Evolutionary conservation across 805 yeast genomes (phyloP), one percentile per base, ranked within the genome.

Genomic region (Saccharomycopsis vini): DNA sequence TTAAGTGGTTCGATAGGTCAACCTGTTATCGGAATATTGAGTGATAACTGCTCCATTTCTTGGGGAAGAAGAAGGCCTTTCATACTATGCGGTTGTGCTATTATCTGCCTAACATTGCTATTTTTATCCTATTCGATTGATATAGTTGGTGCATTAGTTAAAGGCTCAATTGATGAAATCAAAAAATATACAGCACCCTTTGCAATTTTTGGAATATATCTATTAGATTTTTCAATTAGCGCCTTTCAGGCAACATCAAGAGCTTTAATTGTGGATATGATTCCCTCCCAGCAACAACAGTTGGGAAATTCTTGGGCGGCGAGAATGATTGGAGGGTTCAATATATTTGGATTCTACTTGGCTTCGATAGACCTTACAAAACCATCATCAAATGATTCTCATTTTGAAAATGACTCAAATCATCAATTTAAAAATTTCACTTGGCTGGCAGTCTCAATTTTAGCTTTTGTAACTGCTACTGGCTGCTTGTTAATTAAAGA

Each of bases 241-340:
- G 71, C 69, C 2, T 77, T 78, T 42, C 81, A 77, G 51, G 81
- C 83, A 1, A 67, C 79, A 4, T 61, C 75, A 6, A 63, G 84
- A 10, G 82, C 84, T 0, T 65, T 75, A 33, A 73, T 77, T 24
- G 81, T 77, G 19, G 84, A 77, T 53, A 72, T 73, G 49, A 75
- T 76, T 5, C 73, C 79, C 4, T 64, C 75, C 0, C 58, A 63
- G 40, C 82, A 75, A 50, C 83, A 78, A 52, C 74, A 71, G 43
- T 53, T 62, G 4, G 79, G 81, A 7, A 77, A 77, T 54, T 82
- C 81, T 1, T 74, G 79, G 80, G 83, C 81, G 1, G 80, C 82
- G 1, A 60, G 79, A 39, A 67, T 78, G 76, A 73, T 75, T 40
- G 78, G 82, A 0, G 62, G 63, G 1, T 79, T 79, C 49, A 78